Evolutionary conservation across 345 rosid species (phyloP).

Genomic region (Populus ilicifolia): DNA sequence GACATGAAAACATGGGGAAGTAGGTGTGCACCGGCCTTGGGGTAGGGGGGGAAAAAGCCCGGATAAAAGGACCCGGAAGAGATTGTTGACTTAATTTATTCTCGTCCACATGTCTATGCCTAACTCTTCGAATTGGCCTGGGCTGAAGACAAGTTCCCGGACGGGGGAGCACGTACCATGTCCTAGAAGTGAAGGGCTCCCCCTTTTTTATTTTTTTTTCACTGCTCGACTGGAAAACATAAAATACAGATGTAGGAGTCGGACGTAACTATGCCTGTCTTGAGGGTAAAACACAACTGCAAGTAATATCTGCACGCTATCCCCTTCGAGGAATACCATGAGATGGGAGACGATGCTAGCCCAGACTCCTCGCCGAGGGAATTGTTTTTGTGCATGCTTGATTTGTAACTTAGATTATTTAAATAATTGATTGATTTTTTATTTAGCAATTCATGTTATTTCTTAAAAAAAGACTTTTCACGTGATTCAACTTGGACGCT

Average conservation of each 20-base stretch:
- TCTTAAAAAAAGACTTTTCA: too few species aligned
- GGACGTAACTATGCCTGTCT: too few species aligned
- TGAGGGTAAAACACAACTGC: background rate
- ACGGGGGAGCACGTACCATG: background rate
- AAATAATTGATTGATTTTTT: too few species aligned
- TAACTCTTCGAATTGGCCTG: background rate
- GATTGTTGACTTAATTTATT: conserved; percentile 7
- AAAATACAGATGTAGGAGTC: too few species aligned
- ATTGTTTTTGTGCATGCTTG: background rate
- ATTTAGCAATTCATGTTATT: too few species aligned
- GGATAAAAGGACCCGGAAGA: background rate
- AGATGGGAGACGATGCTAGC: background rate
- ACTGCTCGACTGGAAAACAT: too few species aligned
- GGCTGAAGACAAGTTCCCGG: background rate
- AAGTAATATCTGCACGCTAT: background rate
- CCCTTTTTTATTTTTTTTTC: too few species aligned
- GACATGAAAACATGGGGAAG: background rate
- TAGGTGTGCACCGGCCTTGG: background rate
- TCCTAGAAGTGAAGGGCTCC: background rate
- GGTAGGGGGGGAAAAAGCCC: too few species aligned
- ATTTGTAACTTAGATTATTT: too few species aligned
- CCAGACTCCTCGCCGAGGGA: background rate
- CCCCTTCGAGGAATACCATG: background rate
- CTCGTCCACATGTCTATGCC: background rate
- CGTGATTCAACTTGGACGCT: too few species aligned